A percentile compares a stretch with the other conserved stretches of the same genome.
Evolutionary conservation across 345 rosid genomes (phyloP).

Genomic region (Combretum micranthum): DNA sequence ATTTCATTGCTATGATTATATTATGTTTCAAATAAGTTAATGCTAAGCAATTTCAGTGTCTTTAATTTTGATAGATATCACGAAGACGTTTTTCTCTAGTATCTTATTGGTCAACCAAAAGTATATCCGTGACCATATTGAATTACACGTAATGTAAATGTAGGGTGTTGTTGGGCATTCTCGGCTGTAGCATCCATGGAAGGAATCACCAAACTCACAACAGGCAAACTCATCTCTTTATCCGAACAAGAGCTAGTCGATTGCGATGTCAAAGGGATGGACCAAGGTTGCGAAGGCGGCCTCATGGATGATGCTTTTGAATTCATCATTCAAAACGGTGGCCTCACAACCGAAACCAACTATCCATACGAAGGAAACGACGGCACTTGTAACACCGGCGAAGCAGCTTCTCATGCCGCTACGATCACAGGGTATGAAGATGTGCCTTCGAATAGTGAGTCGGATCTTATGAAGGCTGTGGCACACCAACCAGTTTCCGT

Average conservation of each 20-base stretch:
- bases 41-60: no score
- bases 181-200: conserved; percentile 45
- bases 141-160: no score
- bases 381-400: conserved; percentile 20
- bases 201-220: conserved; percentile 31
- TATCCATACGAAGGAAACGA: conserved; percentile 34
- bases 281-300: conserved; percentile 35
- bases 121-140: no score
- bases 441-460: conserved; percentile 32
- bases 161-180: conserved; percentile 58
- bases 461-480: conserved; percentile 35
- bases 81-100: no score
- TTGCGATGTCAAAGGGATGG: conserved; percentile 16
- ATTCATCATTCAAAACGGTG: conserved; percentile 24
- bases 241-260: conserved; percentile 52
- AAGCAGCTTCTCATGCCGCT: conserved; percentile 8
- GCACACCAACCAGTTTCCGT: conserved; percentile 46
- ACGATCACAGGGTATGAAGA: conserved; percentile 22
- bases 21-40: no score
- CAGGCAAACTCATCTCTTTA: conserved; percentile 32
- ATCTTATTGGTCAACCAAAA: no score
- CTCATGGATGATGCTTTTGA: conserved; percentile 25
- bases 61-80: no score
- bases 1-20: no score
- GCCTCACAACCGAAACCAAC: conserved; percentile 28